Percentiles rank a stretch among this genome's conserved stretches.
These are phyloP conservation scores for Septoria petroselini DNA, from an alignment of 2,329 filamentous ascomycete genomes.

Conservation along the genomic window DNA sequence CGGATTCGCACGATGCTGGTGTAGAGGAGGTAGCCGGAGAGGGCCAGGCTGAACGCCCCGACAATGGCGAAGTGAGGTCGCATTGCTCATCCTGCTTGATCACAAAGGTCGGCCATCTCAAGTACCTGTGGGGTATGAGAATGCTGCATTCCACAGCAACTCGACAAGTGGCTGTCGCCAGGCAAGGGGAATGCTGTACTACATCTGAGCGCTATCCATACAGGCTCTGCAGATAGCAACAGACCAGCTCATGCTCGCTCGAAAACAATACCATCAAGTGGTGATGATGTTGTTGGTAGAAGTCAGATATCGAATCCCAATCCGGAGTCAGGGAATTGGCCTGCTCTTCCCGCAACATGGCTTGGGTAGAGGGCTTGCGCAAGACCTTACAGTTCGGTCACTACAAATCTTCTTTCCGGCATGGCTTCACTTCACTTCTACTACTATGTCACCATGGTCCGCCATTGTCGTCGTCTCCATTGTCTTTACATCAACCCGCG, in stretches of 20 bases:
- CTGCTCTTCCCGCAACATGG: neutral
- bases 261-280: no score
- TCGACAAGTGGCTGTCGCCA: neutral
- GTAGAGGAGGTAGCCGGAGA: neutral
- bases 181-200: neutral
- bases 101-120: neutral
- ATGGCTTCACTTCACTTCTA: no score
- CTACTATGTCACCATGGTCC: no score
- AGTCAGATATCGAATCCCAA: neutral
- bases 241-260: no score
- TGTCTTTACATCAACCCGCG: no score
- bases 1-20: conserved; percentile 1
- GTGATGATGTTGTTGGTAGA: neutral
- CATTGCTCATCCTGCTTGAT: conserved; percentile 1
- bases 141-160: neutral
- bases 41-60: neutral
- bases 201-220: neutral
- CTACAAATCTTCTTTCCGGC: no score
- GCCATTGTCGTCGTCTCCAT: no score
- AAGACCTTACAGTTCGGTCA: no score
- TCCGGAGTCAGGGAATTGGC: neutral
- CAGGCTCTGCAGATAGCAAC: no score
- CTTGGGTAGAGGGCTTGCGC: no score
- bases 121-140: neutral
- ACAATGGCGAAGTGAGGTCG: conserved; percentile 1